Evolutionary conservation across 140 eudicot genomes (phyloP).

Genomic region (Stevia rebaudiana): DNA sequence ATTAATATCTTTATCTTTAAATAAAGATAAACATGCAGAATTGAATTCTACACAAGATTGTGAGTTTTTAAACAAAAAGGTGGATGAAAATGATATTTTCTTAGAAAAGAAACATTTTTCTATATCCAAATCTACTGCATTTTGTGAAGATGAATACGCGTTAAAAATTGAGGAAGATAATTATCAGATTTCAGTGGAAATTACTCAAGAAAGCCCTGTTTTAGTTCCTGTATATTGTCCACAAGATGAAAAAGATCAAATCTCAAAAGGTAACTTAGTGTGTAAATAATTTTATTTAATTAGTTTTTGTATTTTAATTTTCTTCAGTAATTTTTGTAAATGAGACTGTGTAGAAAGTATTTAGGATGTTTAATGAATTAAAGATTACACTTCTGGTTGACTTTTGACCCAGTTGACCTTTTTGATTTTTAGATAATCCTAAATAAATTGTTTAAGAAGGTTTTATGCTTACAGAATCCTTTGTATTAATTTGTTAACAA

Average conservation of each 20-base stretch:
- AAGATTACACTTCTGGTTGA: neutral
- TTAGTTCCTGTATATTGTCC: slow-evolving; percentile 6
- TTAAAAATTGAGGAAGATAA: slow-evolving; percentile 1
- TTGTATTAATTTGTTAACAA: neutral
- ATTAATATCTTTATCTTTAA: neutral
- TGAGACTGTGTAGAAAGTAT: too few relatives aligned
- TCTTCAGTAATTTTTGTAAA: too few relatives aligned
- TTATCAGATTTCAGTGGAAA: slow-evolving; percentile 21
- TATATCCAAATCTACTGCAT: neutral
- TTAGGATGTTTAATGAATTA: neutral
- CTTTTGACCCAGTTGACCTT: neutral
- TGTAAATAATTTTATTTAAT: too few relatives aligned
- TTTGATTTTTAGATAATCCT: neutral
- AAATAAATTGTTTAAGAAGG: neutral
- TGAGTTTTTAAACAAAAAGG: slow-evolving; percentile 11
- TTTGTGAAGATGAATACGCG: slow-evolving; percentile 8
- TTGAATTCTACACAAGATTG: slow-evolving; percentile 18
- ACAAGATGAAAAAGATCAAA: slow-evolving; percentile 17
- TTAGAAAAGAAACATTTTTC: slow-evolving; percentile 18
- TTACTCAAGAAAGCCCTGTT: neutral
- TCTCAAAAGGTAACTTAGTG: slow-evolving; percentile 40
- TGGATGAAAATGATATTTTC: slow-evolving; percentile 13
- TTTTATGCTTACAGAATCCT: neutral
- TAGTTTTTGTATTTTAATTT: too few relatives aligned
- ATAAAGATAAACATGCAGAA: slow-evolving; percentile 2